Evolutionary conservation across 805 yeast species (phyloP).

Genomic region (Saturnispora serradocipensis): DNA sequence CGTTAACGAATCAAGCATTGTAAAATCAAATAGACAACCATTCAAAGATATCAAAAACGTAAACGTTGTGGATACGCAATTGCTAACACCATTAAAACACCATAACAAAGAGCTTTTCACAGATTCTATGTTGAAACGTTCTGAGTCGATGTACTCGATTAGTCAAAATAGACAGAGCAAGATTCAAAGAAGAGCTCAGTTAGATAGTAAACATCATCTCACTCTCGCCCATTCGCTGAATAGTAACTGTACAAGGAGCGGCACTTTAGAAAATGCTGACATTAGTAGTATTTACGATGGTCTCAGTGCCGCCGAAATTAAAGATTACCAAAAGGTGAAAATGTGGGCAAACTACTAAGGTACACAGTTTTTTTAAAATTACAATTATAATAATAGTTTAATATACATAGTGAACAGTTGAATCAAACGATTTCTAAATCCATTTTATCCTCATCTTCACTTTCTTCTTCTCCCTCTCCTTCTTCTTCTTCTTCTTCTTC

Average conservation of each 20-base stretch:
- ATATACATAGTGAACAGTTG: background rate
- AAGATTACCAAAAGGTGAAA: slow-evolving; percentile 6
- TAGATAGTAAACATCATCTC: background rate
- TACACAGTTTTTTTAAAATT: background rate
- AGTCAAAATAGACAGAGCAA: background rate
- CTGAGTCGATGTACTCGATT: background rate
- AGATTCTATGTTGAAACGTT: background rate
- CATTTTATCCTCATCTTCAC: slow-evolving; percentile 3
- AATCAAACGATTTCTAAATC: background rate
- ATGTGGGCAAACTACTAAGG: slow-evolving; percentile 6
- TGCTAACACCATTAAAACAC: background rate
- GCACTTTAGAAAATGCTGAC: background rate
- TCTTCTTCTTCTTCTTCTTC: slow-evolving; percentile 4
- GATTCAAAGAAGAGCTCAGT: slow-evolving; percentile 2
- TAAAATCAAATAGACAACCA: background rate
- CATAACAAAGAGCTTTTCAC: background rate
- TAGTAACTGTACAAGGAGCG: background rate
- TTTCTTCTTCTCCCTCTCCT: slow-evolving; percentile 4
- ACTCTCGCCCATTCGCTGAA: background rate
- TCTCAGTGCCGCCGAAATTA: slow-evolving; percentile 6
- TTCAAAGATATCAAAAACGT: background rate
- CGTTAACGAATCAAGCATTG: background rate
- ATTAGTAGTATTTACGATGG: slow-evolving; percentile 1
- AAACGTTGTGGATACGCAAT: background rate
- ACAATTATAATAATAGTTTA: background rate